phyloP scores from a whole-genome alignment of 768 basidiomycete species.

The Kwoniella mangroviensis region DNA sequence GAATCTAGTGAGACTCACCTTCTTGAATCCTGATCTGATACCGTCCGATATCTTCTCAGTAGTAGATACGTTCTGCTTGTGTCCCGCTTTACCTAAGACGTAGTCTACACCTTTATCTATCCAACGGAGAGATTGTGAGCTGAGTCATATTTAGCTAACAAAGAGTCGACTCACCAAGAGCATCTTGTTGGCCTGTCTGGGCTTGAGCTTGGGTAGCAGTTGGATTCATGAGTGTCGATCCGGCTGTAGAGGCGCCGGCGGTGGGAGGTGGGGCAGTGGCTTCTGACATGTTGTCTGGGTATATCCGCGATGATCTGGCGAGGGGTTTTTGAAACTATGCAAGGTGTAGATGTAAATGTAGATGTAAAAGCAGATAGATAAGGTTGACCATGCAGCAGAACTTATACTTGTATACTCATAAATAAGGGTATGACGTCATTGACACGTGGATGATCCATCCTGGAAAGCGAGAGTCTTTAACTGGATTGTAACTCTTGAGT shows the following conservation, averaged over 20 bases:
- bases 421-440: too few species aligned
- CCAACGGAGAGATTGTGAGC: too few species aligned
- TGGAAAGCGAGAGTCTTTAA: too few species aligned
- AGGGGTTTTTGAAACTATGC: not conserved
- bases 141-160: not conserved
- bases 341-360: not conserved
- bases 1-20: slow-evolving; percentile 20
- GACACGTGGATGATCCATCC: too few species aligned
- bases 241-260: slow-evolving; percentile 6
- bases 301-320: not conserved
- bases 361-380: not conserved
- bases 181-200: slow-evolving; percentile 28
- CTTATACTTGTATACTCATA: too few species aligned
- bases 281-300: not conserved
- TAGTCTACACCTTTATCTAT: slow-evolving; percentile 32
- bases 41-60: slow-evolving; percentile 47
- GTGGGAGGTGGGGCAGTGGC: slow-evolving; percentile 1
- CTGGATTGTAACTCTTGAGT: too few species aligned
- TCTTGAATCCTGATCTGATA: slow-evolving; percentile 36
- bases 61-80: slow-evolving; percentile 28
- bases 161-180: slow-evolving; percentile 24
- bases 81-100: slow-evolving; percentile 24
- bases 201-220: slow-evolving; percentile 4
- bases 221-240: slow-evolving; percentile 11
- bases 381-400: not conserved